Evolutionary conservation across 1,139 yeast genomes (phyloP).

Genomic region (Geotrichum histeridarum): DNA sequence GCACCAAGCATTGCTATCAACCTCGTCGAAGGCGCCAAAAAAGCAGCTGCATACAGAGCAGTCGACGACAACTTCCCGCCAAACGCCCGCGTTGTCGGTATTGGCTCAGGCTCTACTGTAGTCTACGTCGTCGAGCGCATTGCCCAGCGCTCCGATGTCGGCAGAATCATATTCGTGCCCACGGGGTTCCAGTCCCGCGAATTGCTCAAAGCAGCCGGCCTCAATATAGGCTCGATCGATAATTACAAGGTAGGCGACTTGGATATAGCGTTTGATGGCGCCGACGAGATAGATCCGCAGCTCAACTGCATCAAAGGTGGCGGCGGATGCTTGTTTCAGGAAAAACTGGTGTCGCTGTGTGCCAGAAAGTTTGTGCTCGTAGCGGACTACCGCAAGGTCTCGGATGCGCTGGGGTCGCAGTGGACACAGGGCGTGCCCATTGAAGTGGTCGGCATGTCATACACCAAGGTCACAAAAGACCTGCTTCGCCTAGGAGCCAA

Average conservation of each 20-base stretch:
- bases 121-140: conserved; percentile 92
- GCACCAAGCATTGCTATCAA: conserved; percentile 7
- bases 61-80: conserved; percentile 82
- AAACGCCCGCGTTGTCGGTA: conserved; percentile 72
- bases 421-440: conserved; percentile 95
- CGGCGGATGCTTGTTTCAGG: conserved; percentile 96
- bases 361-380: conserved; percentile 76
- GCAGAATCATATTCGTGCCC: conserved; percentile 62
- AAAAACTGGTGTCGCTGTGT: conserved; percentile 83
- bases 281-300: conserved; percentile 84
- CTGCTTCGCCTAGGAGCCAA: conserved; percentile 61
- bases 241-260: conserved; percentile 59
- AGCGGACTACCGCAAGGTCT: conserved; percentile 86
- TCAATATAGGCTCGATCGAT: conserved; percentile 74
- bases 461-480: conserved; percentile 66
- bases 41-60: conserved; percentile 84
- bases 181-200: conserved; percentile 95
- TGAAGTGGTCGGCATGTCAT: conserved; percentile 88
- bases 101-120: conserved; percentile 96
- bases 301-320: conserved; percentile 95
- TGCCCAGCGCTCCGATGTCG: conserved; percentile 63
- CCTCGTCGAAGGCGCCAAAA: conserved; percentile 59
- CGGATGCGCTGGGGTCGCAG: conserved; percentile 59
- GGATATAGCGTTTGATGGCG: conserved; percentile 96
- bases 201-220: conserved; percentile 75